Evolutionary conservation across 176 grass and related monocot species (phyloP).

Genomic region (Cenchrus americanus): DNA sequence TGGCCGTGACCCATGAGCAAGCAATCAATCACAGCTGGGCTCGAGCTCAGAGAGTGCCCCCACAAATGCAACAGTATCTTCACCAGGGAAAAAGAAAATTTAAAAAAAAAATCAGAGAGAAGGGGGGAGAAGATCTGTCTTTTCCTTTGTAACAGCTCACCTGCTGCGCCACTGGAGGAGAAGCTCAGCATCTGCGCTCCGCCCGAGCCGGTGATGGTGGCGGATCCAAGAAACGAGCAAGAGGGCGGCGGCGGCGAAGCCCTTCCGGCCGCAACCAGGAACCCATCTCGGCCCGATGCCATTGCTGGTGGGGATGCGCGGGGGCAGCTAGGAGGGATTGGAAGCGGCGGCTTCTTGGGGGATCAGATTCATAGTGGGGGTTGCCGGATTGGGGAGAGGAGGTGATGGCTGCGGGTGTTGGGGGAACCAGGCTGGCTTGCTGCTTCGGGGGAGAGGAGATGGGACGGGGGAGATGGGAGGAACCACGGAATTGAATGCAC

Average conservation of each 20-base stretch:
- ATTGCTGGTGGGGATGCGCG: conserved; percentile 12
- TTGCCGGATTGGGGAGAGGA: neutral
- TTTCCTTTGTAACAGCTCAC: conserved; percentile 21
- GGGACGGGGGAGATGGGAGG: too few species aligned
- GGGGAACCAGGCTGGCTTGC: conserved; percentile 34
- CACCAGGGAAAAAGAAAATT: neutral
- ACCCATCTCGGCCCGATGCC: conserved; percentile 40
- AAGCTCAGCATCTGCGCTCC: conserved; percentile 50
- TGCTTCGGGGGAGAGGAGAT: neutral
- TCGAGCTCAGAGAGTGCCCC: neutral
- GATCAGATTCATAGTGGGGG: conserved; percentile 19
- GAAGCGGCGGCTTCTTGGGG: conserved; percentile 23
- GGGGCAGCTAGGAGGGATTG: conserved; percentile 14
- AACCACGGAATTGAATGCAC: too few species aligned
- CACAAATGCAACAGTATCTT: conserved; percentile 49
- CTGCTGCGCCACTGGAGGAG: conserved; percentile 41
- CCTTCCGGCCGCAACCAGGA: conserved; percentile 5
- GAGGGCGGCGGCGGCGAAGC: neutral
- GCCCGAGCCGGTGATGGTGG: conserved; percentile 17
- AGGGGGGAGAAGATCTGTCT: neutral
- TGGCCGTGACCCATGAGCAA: conserved; percentile 35
- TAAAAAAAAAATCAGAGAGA: neutral
- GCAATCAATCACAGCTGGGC: conserved; percentile 10
- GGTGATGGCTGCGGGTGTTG: conserved; percentile 18
- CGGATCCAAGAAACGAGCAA: conserved; percentile 39